A percentile compares a stretch with the other conserved stretches of the same genome.
These are phyloP conservation scores for Hypoxylon sp. DNA, from an alignment of 2,329 filamentous ascomycete genomes.

Conservation along the genomic window DNA sequence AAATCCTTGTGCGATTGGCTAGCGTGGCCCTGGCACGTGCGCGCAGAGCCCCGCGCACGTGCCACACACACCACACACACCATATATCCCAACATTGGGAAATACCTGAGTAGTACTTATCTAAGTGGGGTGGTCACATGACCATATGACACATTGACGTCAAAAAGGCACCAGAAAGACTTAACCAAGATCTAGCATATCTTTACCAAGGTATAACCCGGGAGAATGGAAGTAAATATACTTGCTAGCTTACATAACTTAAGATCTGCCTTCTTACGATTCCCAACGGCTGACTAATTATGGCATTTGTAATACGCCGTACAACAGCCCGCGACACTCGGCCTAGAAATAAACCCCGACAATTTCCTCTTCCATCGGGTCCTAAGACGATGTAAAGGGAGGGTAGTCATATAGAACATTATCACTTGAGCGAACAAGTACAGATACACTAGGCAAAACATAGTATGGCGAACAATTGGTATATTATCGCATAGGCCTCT, in stretches of 20 bases:
- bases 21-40: no score
- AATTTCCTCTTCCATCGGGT: not conserved
- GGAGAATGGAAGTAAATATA: not conserved
- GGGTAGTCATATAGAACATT: not conserved
- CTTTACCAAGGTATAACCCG: constrained; percentile 1
- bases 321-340: not conserved
- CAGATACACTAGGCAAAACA: not conserved
- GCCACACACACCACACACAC: no score
- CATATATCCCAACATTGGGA: no score
- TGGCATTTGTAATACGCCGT: constrained; percentile 1
- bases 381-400: no score
- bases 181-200: no score
- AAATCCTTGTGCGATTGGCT: no score
- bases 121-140: no score
- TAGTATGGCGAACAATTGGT: no score
- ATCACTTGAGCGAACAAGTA: not conserved
- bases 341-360: not conserved
- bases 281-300: not conserved
- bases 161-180: not conserved
- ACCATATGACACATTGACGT: no score
- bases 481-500: no score
- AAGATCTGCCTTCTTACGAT: not conserved
- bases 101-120: no score
- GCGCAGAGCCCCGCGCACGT: no score
- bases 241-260: not conserved